Evolutionary conservation across 331 rosid genomes (phyloP), one percentile per base, ranked within the genome.

Genomic region (Quercus tomentella): DNA sequence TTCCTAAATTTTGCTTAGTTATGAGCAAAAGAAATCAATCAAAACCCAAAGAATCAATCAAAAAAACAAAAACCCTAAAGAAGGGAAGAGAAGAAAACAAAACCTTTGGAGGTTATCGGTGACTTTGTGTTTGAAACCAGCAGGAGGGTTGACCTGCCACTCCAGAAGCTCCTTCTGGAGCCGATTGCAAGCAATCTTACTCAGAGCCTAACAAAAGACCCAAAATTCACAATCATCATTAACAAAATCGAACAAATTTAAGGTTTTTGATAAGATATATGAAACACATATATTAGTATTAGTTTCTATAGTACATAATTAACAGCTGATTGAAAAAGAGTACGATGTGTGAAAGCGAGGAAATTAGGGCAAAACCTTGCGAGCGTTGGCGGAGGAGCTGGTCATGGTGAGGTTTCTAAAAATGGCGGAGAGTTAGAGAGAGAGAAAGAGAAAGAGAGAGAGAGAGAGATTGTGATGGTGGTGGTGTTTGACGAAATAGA

Each of bases 131-230:
- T 92, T 96, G 91, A 96, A 96, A 68, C 99, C 97, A 3, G 87
- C 55, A 0, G 99, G 99, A 43, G 99, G 98, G 85, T 96, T 93
- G 76, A 96, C 90, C 91, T 96, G 99, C 99, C 99, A 96, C 93
- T 96, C 99, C 2, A 93, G 72, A 1, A 96, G 97, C 82, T 96
- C 99, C 74, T 96, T 96, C 93, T 96, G 99, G 72, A 96, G 98
- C 72, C 99, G 92, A 88, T 93, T 96, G 94, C 97, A 89, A 56
- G 99, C 99, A 85, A 96, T 93, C 93, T 96, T 96, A 83, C 99
- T 93, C 79, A 96, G 86, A 90, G 84, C 82, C 99, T 96, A 81
- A 82, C 81, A 56, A 82, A 56, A 18, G 18, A 72, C 21, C 26
- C 1, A 4, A 49, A 49, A 74, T 80, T 70, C 51, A 20, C 33